These are phyloP conservation scores for Auriscalpium vulgare DNA, from an alignment of 768 basidiomycete species.

Conservation along the genomic window DNA sequence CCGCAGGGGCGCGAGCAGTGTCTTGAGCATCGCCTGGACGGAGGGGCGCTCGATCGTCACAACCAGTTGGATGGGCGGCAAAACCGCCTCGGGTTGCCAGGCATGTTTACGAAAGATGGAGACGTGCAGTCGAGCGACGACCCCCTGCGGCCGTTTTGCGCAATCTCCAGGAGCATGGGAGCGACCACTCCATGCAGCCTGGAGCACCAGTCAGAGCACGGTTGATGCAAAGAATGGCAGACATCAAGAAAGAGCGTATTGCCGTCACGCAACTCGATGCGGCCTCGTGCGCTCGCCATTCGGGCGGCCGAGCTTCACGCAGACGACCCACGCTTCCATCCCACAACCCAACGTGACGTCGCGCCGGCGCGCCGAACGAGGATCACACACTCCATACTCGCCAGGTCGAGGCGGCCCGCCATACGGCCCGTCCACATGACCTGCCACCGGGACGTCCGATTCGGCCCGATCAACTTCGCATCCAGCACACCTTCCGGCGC, in stretches of 20 bases:
- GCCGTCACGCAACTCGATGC: conserved; percentile 84
- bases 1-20: conserved; percentile 29
- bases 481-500: conserved; percentile 23
- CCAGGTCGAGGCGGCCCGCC: conserved; percentile 69
- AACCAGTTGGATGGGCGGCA: conserved; percentile 56
- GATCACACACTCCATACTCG: conserved; percentile 59
- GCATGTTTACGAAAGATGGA: conserved; percentile 73
- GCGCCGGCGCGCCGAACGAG: conserved; percentile 74
- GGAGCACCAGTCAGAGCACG: not conserved
- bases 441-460: conserved; percentile 36
- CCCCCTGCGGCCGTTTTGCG: conserved; percentile 28
- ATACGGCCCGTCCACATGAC: conserved; percentile 83
- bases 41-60: conserved; percentile 43
- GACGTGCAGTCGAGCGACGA: conserved; percentile 56
- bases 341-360: conserved; percentile 66
- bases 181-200: conserved; percentile 43
- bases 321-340: conserved; percentile 74
- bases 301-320: conserved; percentile 38
- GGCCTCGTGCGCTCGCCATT: conserved; percentile 47
- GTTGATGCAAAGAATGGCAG: too few species aligned
- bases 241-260: conserved; percentile 61
- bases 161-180: conserved; percentile 40
- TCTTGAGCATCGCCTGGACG: conserved; percentile 36
- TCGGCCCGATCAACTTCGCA: conserved; percentile 17
- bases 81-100: conserved; percentile 61